Percentiles rank a stretch among this genome's conserved stretches.
These are phyloP conservation scores for Fraxinus paxiana DNA, from an alignment of 305 asterid genomes.

Conservation along the genomic window DNA sequence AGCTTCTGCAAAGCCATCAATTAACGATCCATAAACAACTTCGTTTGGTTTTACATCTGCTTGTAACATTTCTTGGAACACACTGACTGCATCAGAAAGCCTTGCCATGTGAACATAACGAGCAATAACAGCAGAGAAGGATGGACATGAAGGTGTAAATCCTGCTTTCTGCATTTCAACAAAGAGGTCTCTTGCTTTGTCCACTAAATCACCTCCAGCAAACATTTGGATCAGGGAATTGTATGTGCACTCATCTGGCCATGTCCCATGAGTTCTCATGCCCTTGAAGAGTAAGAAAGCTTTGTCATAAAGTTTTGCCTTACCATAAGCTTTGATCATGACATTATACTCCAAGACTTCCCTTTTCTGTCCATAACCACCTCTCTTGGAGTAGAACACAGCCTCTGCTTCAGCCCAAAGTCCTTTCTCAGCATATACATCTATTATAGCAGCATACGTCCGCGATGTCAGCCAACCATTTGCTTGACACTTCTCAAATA, in stretches of 20 bases:
- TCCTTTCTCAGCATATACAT: conserved; percentile 79
- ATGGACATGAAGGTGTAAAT: conserved; percentile 60
- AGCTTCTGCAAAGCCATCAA: conserved; percentile 74
- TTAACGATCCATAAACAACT: conserved; percentile 68
- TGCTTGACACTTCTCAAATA: conserved; percentile 47
- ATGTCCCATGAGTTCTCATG: conserved; percentile 84
- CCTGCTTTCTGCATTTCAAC: conserved; percentile 69
- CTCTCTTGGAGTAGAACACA: conserved; percentile 48
- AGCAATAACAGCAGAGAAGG: conserved; percentile 69
- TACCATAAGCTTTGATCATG: conserved; percentile 93
- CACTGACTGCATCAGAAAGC: conserved; percentile 56
- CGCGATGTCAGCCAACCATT: conserved; percentile 50
- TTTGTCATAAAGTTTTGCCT: conserved; percentile 57
- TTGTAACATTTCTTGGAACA: conserved; percentile 61
- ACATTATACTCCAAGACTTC: conserved; percentile 79
- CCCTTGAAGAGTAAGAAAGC: conserved; percentile 68
- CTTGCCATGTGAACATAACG: conserved; percentile 46
- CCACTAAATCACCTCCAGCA: conserved; percentile 58
- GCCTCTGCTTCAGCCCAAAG: conserved; percentile 83
- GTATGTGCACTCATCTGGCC: conserved; percentile 92
- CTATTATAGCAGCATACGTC: conserved; percentile 71
- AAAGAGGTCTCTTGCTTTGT: conserved; percentile 56
- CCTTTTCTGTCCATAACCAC: conserved; percentile 42
- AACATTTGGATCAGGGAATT: conserved; percentile 84
- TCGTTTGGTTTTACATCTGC: conserved; percentile 65